Percentiles rank a stretch among this genome's conserved stretches.
These are phyloP conservation scores for Xylaria digitata DNA, from an alignment of 2,329 filamentous ascomycete genomes.

Conservation along the genomic window DNA sequence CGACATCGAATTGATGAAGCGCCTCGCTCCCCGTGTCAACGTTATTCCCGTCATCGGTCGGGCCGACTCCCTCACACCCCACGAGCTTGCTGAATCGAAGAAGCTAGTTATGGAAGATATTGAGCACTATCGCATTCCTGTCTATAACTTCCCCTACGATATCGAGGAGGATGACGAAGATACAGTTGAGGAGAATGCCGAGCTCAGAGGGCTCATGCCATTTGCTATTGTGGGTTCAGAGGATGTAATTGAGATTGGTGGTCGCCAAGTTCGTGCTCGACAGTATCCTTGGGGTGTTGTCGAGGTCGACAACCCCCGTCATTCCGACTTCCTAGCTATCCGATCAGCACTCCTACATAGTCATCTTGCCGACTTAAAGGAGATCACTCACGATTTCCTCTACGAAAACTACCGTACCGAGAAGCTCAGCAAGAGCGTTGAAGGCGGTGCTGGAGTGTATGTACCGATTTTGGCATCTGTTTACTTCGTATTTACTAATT, in stretches of 20 bases:
- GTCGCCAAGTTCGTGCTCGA: slow-evolving; percentile 89
- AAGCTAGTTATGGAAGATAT: slow-evolving; percentile 99
- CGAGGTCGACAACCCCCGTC: slow-evolving; percentile 98
- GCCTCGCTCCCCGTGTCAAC: slow-evolving; percentile 96
- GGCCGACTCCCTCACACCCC: slow-evolving; percentile 95
- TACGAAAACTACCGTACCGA: slow-evolving; percentile 99
- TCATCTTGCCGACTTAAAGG: slow-evolving; percentile 97
- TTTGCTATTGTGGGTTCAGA: slow-evolving; percentile 99
- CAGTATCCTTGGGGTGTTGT: slow-evolving; percentile 99
- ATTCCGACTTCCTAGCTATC: slow-evolving; percentile 98
- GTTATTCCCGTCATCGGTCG: slow-evolving; percentile 99
- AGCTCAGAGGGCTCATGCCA: slow-evolving; percentile 96
- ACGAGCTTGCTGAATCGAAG: slow-evolving; percentile 98
- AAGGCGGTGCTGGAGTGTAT: slow-evolving; percentile 87
- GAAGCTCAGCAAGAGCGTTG: slow-evolving; percentile 99
- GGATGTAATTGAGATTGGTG: slow-evolving; percentile 92
- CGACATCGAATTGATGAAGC: slow-evolving; percentile 99
- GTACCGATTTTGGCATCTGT: slow-evolving; percentile 57
- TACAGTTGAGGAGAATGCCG: slow-evolving; percentile 98
- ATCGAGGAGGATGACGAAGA: slow-evolving; percentile 99
- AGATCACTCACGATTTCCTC: slow-evolving; percentile 99
- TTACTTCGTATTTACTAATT: slow-evolving; percentile 47
- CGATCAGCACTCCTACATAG: slow-evolving; percentile 96
- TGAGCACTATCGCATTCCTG: slow-evolving; percentile 98
- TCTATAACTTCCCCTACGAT: slow-evolving; percentile 99